Evolutionary conservation across 2,329 filamentous ascomycete genomes (phyloP), one percentile per base, ranked within the genome.

Genomic region (Colletotrichum zoysiae): DNA sequence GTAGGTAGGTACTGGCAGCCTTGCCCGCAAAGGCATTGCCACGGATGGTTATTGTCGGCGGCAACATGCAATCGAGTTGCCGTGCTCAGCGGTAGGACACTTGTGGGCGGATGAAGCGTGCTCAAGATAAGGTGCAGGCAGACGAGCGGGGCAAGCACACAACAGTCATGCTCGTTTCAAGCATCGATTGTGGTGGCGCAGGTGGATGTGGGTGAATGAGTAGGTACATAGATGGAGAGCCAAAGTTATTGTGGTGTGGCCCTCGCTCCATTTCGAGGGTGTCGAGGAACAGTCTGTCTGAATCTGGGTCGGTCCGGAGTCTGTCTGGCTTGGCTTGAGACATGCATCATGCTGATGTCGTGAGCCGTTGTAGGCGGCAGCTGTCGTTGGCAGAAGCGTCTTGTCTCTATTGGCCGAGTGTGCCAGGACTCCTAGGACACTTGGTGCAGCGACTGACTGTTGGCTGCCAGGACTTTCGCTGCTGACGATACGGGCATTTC

Each of bases 281-380:
- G 46, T 44, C 33, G 35, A 56, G 23, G 33, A 44, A 38, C 23
- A 48, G 35, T 53, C 51, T 59, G 35, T 53, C 51, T 59, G 65
- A 38, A 68, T 23, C 11, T 40, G 18, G 55, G 62, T 50, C 59
- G 55, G 62, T 50, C 59, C 58, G 64, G 64, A 44, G 16, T 44
- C 42, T 53, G 16, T 44, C 42, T 53, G 64, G 68, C 57, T 63
- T 44, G 44, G 44, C 44, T 46, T 58, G 69, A 71, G 69, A 68
- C 65, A 71, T 35, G 18, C 42, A 30, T 63, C 35, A 63, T 68
- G 48, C 65, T 55, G 69, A 71, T 68, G 35, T 51, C 8, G 35
- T 38, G 35, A 9, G 33, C 23, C 18, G 35, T 57, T n/a, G 48
- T 44, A 40, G 30, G 46, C 23, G 40, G 59, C 18, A 44, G 69